Evolutionary conservation across 192 early-diverging fungal genomes (phyloP), one percentile per base, ranked within the genome.

Genomic region (Backusella circina): DNA sequence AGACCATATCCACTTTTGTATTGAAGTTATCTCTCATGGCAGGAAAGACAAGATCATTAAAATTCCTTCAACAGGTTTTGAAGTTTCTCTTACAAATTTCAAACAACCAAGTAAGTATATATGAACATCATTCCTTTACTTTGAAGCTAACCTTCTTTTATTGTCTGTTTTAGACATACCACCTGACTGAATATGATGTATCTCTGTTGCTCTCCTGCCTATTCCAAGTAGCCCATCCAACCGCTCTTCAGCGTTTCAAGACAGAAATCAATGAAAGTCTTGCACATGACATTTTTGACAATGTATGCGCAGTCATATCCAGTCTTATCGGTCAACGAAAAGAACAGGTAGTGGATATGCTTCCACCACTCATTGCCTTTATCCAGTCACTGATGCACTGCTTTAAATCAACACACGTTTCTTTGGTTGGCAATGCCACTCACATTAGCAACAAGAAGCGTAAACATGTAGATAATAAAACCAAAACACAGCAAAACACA

Each of bases 331-430:
- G 81, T 8, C 77, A 82, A 72, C 82, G 87, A 35, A 87, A 86
- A 51, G 86, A 89, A 33, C 72, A 80, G 18, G 66, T 93, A 3
- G 69, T 84, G 8, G 73, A 81, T 6, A 85, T 93, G 38, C 10
- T 70, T 7, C 85, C 89, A 33, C 68, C 85, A 0, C 86, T 90
- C 35, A 80, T 79, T 4, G 66, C 80, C 2, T 83, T 91, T n/a
- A 28, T 91, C 15, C 84, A 88, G 73, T 67, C 80, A 6, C 39
- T 90, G n/a, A 61, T 91, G 18, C 82, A 90, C 65, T 88, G 88
- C 67, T 91, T 91, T 73, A 88, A 86, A 74, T 86, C 85, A 1
- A 51, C 79, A 4, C 83, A 86, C 74, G 77, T 79, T 3, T 86
- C 85, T 13, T 73, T 90, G 31, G 81, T 85, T 12, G 26, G 26